Conservation (phyloP, 768 basidiomycete genomes). For the Tricholoma bakamatsutake region DNA sequence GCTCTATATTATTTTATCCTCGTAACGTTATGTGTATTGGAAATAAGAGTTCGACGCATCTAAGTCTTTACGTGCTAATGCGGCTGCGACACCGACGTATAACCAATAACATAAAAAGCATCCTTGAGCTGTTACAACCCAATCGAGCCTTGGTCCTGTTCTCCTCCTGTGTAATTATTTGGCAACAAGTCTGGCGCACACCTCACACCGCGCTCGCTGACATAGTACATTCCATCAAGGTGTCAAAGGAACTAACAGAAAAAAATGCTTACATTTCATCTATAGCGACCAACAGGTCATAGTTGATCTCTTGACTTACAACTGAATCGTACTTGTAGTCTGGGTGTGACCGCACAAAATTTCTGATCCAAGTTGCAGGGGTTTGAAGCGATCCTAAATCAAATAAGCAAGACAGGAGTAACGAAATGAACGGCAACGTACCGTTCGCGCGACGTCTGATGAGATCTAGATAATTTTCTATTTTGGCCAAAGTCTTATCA, state of each 20-base stretch:
- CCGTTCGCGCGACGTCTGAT: slow-evolving; percentile 77
- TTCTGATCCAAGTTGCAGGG: slow-evolving; percentile 88
- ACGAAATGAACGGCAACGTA: slow-evolving; percentile 25
- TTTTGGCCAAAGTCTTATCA: slow-evolving; percentile 47
- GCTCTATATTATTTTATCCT: no score
- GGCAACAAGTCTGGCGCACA: slow-evolving; percentile 60
- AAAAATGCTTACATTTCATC: slow-evolving; percentile 80
- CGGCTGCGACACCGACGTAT: not conserved
- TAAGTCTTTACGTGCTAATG: no score
- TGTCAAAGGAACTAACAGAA: not conserved
- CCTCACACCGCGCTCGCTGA: slow-evolving; percentile 66
- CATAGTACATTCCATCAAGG: slow-evolving; percentile 1
- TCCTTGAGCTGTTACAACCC: slow-evolving; percentile 21
- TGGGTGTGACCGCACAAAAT: slow-evolving; percentile 87
- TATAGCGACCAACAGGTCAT: slow-evolving; percentile 83
- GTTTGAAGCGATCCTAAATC: slow-evolving; percentile 70
- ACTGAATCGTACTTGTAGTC: slow-evolving; percentile 92
- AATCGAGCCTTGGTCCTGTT: slow-evolving; percentile 40
- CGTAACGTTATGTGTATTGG: no score
- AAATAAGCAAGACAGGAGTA: not conserved
- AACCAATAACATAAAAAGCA: not conserved
- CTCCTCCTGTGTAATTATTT: slow-evolving; percentile 46
- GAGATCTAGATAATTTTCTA: slow-evolving; percentile 76
- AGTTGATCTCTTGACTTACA: slow-evolving; percentile 87
- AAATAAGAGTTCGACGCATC: no score